phyloP scores from a whole-genome alignment of 2,329 filamentous ascomycete species.

The Alternaria burnsii region DNA sequence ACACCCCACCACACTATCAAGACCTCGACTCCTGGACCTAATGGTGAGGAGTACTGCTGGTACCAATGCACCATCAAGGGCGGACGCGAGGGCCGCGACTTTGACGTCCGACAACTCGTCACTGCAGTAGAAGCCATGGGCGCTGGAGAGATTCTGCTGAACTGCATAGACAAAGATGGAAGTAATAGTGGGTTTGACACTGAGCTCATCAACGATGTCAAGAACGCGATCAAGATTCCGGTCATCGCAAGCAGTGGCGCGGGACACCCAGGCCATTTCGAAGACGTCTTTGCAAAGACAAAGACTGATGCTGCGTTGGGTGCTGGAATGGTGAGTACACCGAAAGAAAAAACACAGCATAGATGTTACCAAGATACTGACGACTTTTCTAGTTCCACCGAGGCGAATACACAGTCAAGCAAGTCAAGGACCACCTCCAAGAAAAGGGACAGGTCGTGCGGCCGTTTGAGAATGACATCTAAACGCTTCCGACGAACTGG shows the following conservation, averaged over 20 bases:
- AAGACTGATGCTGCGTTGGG: slow-evolving; percentile 90
- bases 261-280: slow-evolving; percentile 85
- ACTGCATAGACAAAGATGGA: slow-evolving; percentile 97
- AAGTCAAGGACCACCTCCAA: slow-evolving; percentile 86
- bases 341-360: too few species aligned
- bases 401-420: slow-evolving; percentile 90
- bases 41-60: slow-evolving; percentile 87
- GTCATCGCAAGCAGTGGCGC: slow-evolving; percentile 96
- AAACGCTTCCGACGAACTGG: background rate
- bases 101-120: slow-evolving; percentile 89
- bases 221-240: slow-evolving; percentile 84
- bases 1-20: slow-evolving; percentile 79
- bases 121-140: slow-evolving; percentile 96
- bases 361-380: slow-evolving; percentile 14
- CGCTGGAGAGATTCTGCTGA: slow-evolving; percentile 90
- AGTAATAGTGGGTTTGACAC: slow-evolving; percentile 94
- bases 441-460: slow-evolving; percentile 79
- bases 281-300: slow-evolving; percentile 87
- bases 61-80: slow-evolving; percentile 98
- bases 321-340: slow-evolving; percentile 78
- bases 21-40: slow-evolving; percentile 74
- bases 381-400: slow-evolving; percentile 76
- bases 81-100: slow-evolving; percentile 89
- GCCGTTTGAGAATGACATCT: slow-evolving; percentile 67
- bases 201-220: slow-evolving; percentile 89